Base-by-base conservation (phyloP, 306 rosid genomes). In the Hippophae tibetana region DNA sequence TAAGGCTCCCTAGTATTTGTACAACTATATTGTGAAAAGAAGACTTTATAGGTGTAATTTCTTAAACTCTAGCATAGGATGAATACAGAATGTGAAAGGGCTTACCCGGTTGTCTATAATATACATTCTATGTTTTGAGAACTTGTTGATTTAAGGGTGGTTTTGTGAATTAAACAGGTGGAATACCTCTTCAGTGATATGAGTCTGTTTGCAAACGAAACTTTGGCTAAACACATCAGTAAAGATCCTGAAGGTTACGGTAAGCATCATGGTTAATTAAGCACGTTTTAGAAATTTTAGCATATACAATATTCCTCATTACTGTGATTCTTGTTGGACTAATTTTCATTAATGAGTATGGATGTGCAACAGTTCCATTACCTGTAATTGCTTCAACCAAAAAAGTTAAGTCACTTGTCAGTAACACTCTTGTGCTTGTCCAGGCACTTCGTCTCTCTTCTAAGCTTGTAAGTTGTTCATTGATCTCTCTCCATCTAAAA, bases 161-260 rank as follows among this genome's bases (percentile, higher is more conserved):
- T 40, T 57, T 13, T 73, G 51, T 14, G 5, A 75, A 50, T 57
- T 54, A 48, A 42, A 75, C 82, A 92, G 99, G 95, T 80, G 62
- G 99, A 92, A 78, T 92, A 84, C 71, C 96, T 81, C 60, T 80
- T 92, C 63, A 85, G 95, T 78, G 95, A 86, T 66, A 79, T 84
- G 89, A 88, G 95, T 69, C 72, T 92, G 72, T 74, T 92, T 43
- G 96, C 95, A 63, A 88, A 92, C 80, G 99, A 92, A 60, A 65
- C 93, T 65, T 81, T 92, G 58, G 76, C 64, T 69, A 92, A 80
- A 68, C 95, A 92, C 75, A 69, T 77, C 7, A 76, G 81, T 67
- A 92, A 80, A 76, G 99, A 92, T 73, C 96, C 96, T 47, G 96
- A 92, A 76, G 96, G 96, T 48, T 88, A 74, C 62, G 96, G 99